phyloP scores from a whole-genome alignment of 1,284 basidiomycete species.

The Schizophyllum commune region DNA sequence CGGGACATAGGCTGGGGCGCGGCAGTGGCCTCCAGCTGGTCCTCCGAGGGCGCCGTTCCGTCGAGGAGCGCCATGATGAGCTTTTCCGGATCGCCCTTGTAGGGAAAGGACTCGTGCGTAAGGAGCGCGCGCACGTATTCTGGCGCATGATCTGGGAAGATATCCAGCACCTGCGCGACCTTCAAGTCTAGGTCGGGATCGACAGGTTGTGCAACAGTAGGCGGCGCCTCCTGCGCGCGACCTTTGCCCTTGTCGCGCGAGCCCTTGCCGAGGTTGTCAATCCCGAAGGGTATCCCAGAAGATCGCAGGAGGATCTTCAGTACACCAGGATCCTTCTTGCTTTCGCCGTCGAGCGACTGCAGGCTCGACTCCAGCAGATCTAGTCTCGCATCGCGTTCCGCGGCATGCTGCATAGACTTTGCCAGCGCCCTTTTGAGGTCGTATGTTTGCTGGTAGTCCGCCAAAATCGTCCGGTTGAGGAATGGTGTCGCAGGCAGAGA shows the following conservation, averaged over 20 bases:
- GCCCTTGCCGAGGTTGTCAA: slow-evolving; percentile 31
- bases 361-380: slow-evolving; percentile 49
- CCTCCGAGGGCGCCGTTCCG: slow-evolving; percentile 48
- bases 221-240: slow-evolving; percentile 22
- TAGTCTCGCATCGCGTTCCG: slow-evolving; percentile 47
- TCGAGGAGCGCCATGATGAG: slow-evolving; percentile 67
- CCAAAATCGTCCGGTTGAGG: slow-evolving; percentile 54
- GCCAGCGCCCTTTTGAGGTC: slow-evolving; percentile 43
- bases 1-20: background rate
- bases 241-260: slow-evolving; percentile 27
- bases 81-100: slow-evolving; percentile 43
- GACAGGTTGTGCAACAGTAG: slow-evolving; percentile 10
- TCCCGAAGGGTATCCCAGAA: slow-evolving; percentile 43
- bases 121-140: slow-evolving; percentile 54
- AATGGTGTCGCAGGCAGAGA: slow-evolving; percentile 39
- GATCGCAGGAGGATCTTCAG: slow-evolving; percentile 55
- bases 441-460: slow-evolving; percentile 65
- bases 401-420: slow-evolving; percentile 32
- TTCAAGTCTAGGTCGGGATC: slow-evolving; percentile 45
- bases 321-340: slow-evolving; percentile 35
- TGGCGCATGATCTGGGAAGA: slow-evolving; percentile 53
- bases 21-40: slow-evolving; percentile 22
- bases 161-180: slow-evolving; percentile 60
- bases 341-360: slow-evolving; percentile 26
- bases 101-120: slow-evolving; percentile 36